Percentiles rank a stretch among this genome's conserved stretches.
These are phyloP conservation scores for Calycina marina DNA, from an alignment of 2,329 filamentous ascomycete species.

Conservation along the genomic window DNA sequence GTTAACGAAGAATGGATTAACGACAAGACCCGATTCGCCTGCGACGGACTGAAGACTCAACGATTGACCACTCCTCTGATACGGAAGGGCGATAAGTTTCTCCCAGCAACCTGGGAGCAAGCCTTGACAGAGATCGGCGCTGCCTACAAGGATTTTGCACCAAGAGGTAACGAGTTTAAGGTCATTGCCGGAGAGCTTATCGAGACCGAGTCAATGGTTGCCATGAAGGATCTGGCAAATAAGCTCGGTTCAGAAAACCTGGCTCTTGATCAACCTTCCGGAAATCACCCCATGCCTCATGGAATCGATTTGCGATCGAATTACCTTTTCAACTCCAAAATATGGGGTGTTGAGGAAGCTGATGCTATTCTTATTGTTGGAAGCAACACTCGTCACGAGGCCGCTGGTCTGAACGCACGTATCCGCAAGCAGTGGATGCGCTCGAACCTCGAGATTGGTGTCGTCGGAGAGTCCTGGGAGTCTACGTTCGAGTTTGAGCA, in stretches of 20 bases:
- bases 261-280: slow-evolving; percentile 77
- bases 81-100: slow-evolving; percentile 77
- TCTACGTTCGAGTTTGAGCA: slow-evolving; percentile 95
- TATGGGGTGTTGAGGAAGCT: slow-evolving; percentile 85
- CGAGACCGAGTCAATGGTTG: slow-evolving; percentile 86
- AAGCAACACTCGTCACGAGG: slow-evolving; percentile 91
- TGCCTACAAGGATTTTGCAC: slow-evolving; percentile 64
- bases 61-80: slow-evolving; percentile 85
- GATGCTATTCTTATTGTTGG: slow-evolving; percentile 86
- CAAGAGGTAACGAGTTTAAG: slow-evolving; percentile 91
- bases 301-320: slow-evolving; percentile 88
- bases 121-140: slow-evolving; percentile 75
- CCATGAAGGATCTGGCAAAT: slow-evolving; percentile 95
- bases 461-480: slow-evolving; percentile 81
- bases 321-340: slow-evolving; percentile 93
- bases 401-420: slow-evolving; percentile 85
- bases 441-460: slow-evolving; percentile 82
- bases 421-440: slow-evolving; percentile 97
- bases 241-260: slow-evolving; percentile 93
- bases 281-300: slow-evolving; percentile 73
- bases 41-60: slow-evolving; percentile 92
- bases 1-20: slow-evolving; percentile 99
- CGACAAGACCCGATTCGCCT: slow-evolving; percentile 93
- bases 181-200: slow-evolving; percentile 79
- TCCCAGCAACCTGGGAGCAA: slow-evolving; percentile 90